Base-by-base conservation (phyloP, 148 eudicot species). In the Amaranthus hypochondriacus region DNA sequence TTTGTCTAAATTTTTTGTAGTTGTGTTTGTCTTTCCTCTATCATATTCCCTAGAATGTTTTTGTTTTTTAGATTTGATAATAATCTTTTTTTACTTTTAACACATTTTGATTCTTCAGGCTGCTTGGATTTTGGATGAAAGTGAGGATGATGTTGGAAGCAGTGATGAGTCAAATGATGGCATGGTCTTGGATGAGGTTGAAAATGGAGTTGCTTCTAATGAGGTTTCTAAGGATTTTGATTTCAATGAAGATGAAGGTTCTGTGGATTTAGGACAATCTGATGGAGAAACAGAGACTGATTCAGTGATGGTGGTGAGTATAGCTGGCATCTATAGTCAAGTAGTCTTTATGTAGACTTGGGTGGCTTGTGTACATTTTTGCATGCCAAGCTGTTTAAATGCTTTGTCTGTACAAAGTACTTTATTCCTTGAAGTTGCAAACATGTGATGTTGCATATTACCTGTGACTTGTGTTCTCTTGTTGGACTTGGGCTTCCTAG, bases 61-160 rank as follows among this genome's bases (percentile, higher is more conserved):
- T 44, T 42, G 6, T 14, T 49, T 18, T 51, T 48, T 70, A 64
- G 64, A 59, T 49, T 63, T 62, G 6, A 39, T 44, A 50, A 28
- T 14, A n/a, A 56, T 51, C 54, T 42, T 50, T 44, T 47, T 18
- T 62, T 2, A 50, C 13, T 47, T 43, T 15, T 3, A 55, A 63
- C n/a, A 28, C 9, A 60, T 4, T 58, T 50, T 66, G 18, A 49
- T 47, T 69, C 70, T 89, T 69, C 91, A 96, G 99, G 94, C 97
- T 73, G 94, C 96, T 80, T 96, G 99, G 99, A 90, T 90, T 70
- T 76, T 90, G 70, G 89, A 92, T 77, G 92, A 89, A 67, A 88
- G 89, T 13, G 86, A 75, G 73, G 90, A 92, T 59, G 82, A 80
- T 68, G 79, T 85, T 56, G 89, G 80, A 62, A 81, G 85, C 72